Conservation (phyloP, 140 eudicot genomes). For the Flaveria floridana region DNA sequence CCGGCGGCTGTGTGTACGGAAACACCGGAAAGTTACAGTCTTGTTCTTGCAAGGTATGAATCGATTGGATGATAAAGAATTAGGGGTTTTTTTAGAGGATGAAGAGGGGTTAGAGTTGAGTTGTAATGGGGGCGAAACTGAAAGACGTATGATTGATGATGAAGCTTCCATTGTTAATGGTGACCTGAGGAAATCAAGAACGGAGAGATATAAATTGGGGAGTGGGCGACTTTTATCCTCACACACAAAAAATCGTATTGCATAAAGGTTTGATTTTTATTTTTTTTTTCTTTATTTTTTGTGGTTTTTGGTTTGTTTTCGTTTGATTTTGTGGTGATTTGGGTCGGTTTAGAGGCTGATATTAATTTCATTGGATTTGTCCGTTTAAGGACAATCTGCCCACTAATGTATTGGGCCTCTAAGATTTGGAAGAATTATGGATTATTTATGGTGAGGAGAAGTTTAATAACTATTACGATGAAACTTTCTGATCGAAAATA, state of each 20-base stretch:
- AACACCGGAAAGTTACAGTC: constrained; percentile 35
- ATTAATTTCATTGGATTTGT: too few relatives aligned
- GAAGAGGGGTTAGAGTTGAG: constrained; percentile 24
- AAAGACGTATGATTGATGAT: constrained; percentile 30
- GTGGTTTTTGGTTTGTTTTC: background rate
- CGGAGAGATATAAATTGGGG: constrained; percentile 21
- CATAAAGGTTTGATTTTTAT: constrained; percentile 4
- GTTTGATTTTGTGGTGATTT: background rate
- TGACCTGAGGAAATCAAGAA: constrained; percentile 8
- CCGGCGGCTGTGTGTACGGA: constrained; percentile 28
- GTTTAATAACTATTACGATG: too few relatives aligned
- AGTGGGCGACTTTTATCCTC: constrained; percentile 22
- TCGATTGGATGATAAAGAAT: constrained; percentile 9
- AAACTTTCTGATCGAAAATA: too few relatives aligned
- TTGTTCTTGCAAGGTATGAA: constrained; percentile 20
- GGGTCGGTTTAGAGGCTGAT: background rate
- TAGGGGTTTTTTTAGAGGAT: constrained; percentile 20
- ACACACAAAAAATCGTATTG: background rate
- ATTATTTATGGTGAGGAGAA: too few relatives aligned
- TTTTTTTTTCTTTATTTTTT: background rate
- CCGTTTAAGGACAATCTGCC: too few relatives aligned
- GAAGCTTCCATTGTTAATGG: constrained; percentile 23
- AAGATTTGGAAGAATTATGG: too few relatives aligned
- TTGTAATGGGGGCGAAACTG: constrained; percentile 30
- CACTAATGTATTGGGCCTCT: too few relatives aligned